Conservation (phyloP, 2,329 filamentous ascomycete genomes). For the Pseudocercospora vitis region DNA sequence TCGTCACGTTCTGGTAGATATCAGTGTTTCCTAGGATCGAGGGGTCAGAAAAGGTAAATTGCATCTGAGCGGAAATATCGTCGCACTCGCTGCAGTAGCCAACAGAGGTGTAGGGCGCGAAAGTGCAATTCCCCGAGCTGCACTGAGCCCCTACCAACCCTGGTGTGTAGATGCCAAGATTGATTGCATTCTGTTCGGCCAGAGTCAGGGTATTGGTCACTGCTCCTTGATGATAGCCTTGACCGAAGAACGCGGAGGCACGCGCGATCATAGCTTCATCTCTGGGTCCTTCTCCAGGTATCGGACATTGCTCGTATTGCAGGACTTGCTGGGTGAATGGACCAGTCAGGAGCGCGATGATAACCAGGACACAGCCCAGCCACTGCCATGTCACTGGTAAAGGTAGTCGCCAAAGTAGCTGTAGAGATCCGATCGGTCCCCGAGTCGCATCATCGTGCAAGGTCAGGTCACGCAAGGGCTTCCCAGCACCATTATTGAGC, state of each 20-base stretch:
- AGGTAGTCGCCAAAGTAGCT: slow-evolving; percentile 4
- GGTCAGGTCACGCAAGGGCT: slow-evolving; percentile 12
- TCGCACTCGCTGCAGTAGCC: slow-evolving; percentile 14
- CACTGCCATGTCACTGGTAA: slow-evolving; percentile 16
- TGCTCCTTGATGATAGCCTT: background rate
- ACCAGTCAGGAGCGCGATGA: slow-evolving; percentile 9
- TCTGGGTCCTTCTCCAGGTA: background rate
- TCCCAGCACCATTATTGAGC: slow-evolving; percentile 6
- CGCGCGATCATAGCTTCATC: slow-evolving; percentile 4
- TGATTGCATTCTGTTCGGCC: slow-evolving; percentile 12
- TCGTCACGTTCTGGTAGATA: too few relatives aligned
- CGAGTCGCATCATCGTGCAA: slow-evolving; percentile 15
- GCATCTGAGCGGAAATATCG: slow-evolving; percentile 8
- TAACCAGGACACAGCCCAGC: slow-evolving; percentile 14
- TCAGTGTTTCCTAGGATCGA: too few relatives aligned
- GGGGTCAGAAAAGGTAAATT: too few relatives aligned
- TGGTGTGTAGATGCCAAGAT: slow-evolving; percentile 8
- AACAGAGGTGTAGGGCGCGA: slow-evolving; percentile 9
- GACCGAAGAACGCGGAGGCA: slow-evolving; percentile 9
- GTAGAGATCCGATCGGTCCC: slow-evolving; percentile 10
- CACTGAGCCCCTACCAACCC: background rate
- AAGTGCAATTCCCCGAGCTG: slow-evolving; percentile 18
- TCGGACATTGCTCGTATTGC: slow-evolving; percentile 12
- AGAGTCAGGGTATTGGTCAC: slow-evolving; percentile 1
- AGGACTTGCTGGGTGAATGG: slow-evolving; percentile 19